A percentile compares a stretch with the other conserved stretches of the same genome.
Conservation (phyloP, 805 yeast genomes). For the Wickerhamiella alocasiicola region DNA sequence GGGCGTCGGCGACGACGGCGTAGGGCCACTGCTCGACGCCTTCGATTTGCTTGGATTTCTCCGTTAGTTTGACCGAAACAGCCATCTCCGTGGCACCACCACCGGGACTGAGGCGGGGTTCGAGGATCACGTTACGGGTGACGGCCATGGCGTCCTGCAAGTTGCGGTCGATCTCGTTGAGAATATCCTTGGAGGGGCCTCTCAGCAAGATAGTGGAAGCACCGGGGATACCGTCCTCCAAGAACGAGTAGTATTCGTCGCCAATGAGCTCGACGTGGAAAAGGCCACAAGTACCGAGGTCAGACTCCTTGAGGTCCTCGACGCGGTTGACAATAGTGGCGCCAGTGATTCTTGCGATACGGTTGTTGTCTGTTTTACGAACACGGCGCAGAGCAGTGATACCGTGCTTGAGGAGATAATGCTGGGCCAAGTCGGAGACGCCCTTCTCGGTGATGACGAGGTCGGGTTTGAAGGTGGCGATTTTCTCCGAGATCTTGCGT, state of each 20-base stretch:
- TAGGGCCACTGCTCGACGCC: constrained; percentile 98
- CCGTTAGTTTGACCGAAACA: constrained; percentile 73
- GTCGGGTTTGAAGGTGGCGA: constrained; percentile 78
- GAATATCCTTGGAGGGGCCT: constrained; percentile 93
- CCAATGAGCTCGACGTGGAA: constrained; percentile 93
- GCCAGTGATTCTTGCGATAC: constrained; percentile 94
- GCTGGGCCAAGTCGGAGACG: constrained; percentile 95
- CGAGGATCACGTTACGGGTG: constrained; percentile 84
- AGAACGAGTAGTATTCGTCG: constrained; percentile 87
- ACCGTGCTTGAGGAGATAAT: constrained; percentile 84
- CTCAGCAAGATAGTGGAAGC: constrained; percentile 90
- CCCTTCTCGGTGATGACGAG: constrained; percentile 97
- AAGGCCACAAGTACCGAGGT: constrained; percentile 81
- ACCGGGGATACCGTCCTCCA: constrained; percentile 51
- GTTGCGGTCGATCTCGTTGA: constrained; percentile 93
- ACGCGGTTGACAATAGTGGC: constrained; percentile 93
- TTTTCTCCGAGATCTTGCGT: constrained; percentile 69
- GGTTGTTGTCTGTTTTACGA: constrained; percentile 86
- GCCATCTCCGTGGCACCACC: constrained; percentile 99
- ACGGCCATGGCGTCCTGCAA: constrained; percentile 98
- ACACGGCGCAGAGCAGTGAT: constrained; percentile 89
- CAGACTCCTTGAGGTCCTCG: constrained; percentile 85
- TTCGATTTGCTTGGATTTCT: constrained; percentile 81
- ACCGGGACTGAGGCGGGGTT: constrained; percentile 93
- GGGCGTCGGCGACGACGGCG: constrained; percentile 96